These are phyloP conservation scores for Lycium barbarum DNA, from an alignment of 257 asterid species.

Conservation along the genomic window DNA sequence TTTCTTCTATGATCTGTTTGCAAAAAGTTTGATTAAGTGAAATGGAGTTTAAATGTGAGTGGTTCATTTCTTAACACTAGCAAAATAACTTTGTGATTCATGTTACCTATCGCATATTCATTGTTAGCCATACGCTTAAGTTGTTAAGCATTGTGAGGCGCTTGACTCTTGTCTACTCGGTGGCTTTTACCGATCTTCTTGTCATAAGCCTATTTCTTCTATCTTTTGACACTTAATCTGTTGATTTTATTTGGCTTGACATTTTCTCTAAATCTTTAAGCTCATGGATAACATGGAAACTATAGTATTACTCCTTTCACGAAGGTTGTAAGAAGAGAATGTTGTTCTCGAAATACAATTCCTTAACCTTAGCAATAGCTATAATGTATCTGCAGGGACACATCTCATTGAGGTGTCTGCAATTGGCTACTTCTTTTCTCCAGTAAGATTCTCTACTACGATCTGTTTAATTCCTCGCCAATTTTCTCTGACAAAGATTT, in stretches of 20 bases:
- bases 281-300: not conserved
- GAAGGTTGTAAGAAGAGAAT: not conserved
- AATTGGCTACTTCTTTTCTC: slow-evolving; percentile 90
- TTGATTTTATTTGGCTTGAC: not conserved
- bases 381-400: slow-evolving; percentile 93
- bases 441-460: slow-evolving; percentile 57
- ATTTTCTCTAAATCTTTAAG: not conserved
- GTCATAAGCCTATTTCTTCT: not conserved
- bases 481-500: slow-evolving; percentile 24
- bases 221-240: not conserved
- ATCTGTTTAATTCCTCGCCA: slow-evolving; percentile 23
- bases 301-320: not conserved
- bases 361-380: slow-evolving; percentile 70
- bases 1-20: not conserved
- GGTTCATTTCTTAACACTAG: not conserved
- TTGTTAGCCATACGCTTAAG: not conserved
- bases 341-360: slow-evolving; percentile 27
- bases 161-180: not conserved
- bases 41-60: not conserved
- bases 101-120: not conserved
- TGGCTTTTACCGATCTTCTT: not conserved
- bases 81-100: not conserved
- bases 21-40: not conserved
- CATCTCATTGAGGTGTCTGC: slow-evolving; percentile 95
- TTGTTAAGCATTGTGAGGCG: not conserved